Evolutionary conservation across 805 yeast species (phyloP).

Genomic region (Candida berthetii): DNA sequence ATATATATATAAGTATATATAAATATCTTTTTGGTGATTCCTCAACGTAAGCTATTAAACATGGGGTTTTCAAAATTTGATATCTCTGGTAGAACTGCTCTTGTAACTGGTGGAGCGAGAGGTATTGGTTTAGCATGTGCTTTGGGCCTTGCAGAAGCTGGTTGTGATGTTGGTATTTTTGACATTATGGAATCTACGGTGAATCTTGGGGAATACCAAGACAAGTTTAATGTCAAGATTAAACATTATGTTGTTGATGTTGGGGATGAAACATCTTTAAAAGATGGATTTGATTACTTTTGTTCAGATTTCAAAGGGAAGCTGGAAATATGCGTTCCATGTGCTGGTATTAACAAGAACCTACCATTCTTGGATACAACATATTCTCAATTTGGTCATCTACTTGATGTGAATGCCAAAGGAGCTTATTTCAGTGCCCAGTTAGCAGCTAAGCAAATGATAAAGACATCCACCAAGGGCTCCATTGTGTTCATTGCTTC

Average conservation of each 20-base stretch:
- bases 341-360: slow-evolving; percentile 6
- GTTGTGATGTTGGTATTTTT: slow-evolving; percentile 19
- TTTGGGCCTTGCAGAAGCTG: slow-evolving; percentile 43
- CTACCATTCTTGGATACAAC: slow-evolving; percentile 5
- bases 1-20: too few relatives aligned
- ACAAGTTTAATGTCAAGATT: slow-evolving; percentile 6
- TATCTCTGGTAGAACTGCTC: too few relatives aligned
- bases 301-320: slow-evolving; percentile 2
- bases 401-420: slow-evolving; percentile 2
- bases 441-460: slow-evolving; percentile 11
- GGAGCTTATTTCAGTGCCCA: slow-evolving; percentile 8
- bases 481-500: slow-evolving; percentile 9
- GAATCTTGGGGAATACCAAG: slow-evolving; percentile 2
- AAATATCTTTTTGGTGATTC: too few relatives aligned
- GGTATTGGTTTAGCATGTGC: slow-evolving; percentile 16
- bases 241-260: slow-evolving; percentile 7
- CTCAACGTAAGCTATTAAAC: too few relatives aligned
- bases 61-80: too few relatives aligned
- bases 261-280: slow-evolving; percentile 2
- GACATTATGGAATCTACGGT: slow-evolving; percentile 7
- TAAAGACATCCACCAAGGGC: slow-evolving; percentile 7
- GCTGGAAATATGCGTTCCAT: slow-evolving; percentile 2
- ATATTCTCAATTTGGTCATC: slow-evolving; percentile 8
- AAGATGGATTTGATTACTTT: slow-evolving; percentile 6
- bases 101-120: too few relatives aligned